Evolutionary conservation across 352 stramenopile species (phyloP).

Genomic region (Phytophthora boehmeriae): DNA sequence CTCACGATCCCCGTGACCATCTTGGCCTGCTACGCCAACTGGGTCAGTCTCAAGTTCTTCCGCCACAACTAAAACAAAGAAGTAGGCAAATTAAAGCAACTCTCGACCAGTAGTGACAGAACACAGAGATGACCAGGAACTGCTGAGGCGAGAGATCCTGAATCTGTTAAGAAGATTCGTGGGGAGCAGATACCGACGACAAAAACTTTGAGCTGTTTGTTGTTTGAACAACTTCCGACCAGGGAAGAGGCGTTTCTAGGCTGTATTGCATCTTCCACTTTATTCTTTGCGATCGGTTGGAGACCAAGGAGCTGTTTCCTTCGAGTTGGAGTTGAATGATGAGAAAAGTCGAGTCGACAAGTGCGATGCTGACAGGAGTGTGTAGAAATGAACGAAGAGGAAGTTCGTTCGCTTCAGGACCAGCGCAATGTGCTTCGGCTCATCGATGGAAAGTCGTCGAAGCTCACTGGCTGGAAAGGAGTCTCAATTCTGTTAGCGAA

Average conservation of each 20-base stretch:
- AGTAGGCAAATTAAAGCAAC: too few relatives aligned
- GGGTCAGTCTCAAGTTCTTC: constrained; percentile 89
- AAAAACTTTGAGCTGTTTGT: too few relatives aligned
- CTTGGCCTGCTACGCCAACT: constrained; percentile 81
- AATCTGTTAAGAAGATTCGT: too few relatives aligned
- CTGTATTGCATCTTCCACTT: constrained; percentile 25
- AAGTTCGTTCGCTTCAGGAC: background rate
- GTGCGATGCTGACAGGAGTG: constrained; percentile 4
- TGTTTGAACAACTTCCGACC: too few relatives aligned
- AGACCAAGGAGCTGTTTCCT: constrained; percentile 7
- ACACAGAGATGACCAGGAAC: too few relatives aligned
- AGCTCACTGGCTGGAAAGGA: constrained; percentile 11
- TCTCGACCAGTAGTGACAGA: too few relatives aligned
- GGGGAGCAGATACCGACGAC: too few relatives aligned
- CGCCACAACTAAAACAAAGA: constrained; percentile 74
- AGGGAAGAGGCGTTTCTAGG: too few relatives aligned
- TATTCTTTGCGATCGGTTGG: background rate
- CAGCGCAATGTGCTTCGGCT: constrained; percentile 23
- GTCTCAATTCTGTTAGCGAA: constrained; percentile 19
- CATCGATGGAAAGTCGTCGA: constrained; percentile 15
- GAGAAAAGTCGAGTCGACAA: background rate
- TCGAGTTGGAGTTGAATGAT: constrained; percentile 25
- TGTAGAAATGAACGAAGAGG: constrained; percentile 4
- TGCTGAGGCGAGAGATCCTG: too few relatives aligned
- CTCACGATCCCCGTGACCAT: constrained; percentile 82